These are phyloP conservation scores for Morella rubra DNA, from an alignment of 306 rosid species.

Conservation along the genomic window DNA sequence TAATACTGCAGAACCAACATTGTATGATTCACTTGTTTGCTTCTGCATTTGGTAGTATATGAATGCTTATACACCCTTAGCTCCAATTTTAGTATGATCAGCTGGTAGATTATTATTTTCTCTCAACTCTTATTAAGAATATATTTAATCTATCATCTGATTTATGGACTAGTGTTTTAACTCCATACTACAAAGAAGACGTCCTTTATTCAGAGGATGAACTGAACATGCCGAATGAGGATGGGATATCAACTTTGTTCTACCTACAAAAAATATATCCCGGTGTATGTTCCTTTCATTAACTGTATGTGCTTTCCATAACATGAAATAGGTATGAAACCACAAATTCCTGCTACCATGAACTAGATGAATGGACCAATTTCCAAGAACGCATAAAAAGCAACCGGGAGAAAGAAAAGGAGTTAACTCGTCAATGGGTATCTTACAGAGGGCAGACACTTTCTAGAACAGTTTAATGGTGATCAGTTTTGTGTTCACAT, in stretches of 20 bases:
- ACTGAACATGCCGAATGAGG: slow-evolving; percentile 80
- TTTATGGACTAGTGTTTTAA: slow-evolving; percentile 58
- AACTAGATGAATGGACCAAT: slow-evolving; percentile 90
- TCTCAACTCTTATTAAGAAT: slow-evolving; percentile 2
- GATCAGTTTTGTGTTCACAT: not conserved
- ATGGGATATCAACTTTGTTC: slow-evolving; percentile 93
- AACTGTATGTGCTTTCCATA: too few species aligned
- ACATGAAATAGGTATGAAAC: too few species aligned
- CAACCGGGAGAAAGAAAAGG: slow-evolving; percentile 40
- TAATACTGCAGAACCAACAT: too few species aligned
- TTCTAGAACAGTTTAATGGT: slow-evolving; percentile 72
- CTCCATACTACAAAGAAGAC: slow-evolving; percentile 93
- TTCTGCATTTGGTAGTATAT: too few species aligned
- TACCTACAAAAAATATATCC: slow-evolving; percentile 94
- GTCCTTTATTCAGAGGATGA: slow-evolving; percentile 81
- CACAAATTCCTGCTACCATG: too few species aligned
- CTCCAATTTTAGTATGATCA: too few species aligned
- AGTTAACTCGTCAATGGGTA: slow-evolving; percentile 94
- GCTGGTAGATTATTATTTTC: slow-evolving; percentile 1
- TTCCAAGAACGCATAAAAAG: slow-evolving; percentile 71
- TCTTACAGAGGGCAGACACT: slow-evolving; percentile 96
- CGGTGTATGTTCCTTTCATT: slow-evolving; percentile 45
- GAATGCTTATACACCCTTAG: too few species aligned
- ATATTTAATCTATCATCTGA: slow-evolving; percentile 12
- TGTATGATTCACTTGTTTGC: too few species aligned